These are phyloP conservation scores for Botrytis elliptica DNA, from an alignment of 2,329 filamentous ascomycete genomes.

Conservation along the genomic window DNA sequence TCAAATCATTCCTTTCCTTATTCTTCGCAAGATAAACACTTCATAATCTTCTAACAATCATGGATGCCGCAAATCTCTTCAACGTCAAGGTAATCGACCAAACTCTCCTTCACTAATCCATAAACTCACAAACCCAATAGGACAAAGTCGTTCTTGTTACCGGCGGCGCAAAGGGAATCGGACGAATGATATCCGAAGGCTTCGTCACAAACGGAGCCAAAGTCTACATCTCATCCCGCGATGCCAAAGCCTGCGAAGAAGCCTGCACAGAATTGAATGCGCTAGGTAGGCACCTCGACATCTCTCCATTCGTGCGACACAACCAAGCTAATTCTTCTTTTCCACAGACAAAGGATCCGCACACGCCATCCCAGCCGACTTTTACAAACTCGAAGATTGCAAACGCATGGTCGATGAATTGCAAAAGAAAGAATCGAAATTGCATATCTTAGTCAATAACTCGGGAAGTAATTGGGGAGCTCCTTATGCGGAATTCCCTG, in stretches of 20 bases:
- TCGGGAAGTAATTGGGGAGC: slow-evolving; percentile 64
- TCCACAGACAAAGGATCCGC: slow-evolving; percentile 50
- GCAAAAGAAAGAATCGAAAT: slow-evolving; percentile 49
- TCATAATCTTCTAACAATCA: slow-evolving; percentile 34
- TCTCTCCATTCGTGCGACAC: neutral
- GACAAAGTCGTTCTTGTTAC: slow-evolving; percentile 60
- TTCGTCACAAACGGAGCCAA: slow-evolving; percentile 65
- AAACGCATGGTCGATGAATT: slow-evolving; percentile 57
- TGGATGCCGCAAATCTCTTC: slow-evolving; percentile 57
- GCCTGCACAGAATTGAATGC: slow-evolving; percentile 57
- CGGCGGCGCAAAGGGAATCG: slow-evolving; percentile 61
- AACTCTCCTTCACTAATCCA: neutral
- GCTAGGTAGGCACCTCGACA: slow-evolving; percentile 43
- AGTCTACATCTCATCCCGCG: slow-evolving; percentile 68
- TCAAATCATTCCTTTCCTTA: neutral
- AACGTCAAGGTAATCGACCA: slow-evolving; percentile 53
- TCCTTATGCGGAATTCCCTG: slow-evolving; percentile 57
- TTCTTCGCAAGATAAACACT: neutral
- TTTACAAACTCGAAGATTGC: slow-evolving; percentile 61
- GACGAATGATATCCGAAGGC: slow-evolving; percentile 65
- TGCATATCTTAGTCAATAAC: slow-evolving; percentile 67
- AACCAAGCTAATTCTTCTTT: neutral
- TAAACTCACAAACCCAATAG: slow-evolving; percentile 24
- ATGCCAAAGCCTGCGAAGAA: slow-evolving; percentile 59
- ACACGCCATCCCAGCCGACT: slow-evolving; percentile 59